Evolutionary conservation across 1,284 basidiomycete genomes (phyloP), one percentile per base, ranked within the genome.

Genomic region (Ganoderma lucidum): DNA sequence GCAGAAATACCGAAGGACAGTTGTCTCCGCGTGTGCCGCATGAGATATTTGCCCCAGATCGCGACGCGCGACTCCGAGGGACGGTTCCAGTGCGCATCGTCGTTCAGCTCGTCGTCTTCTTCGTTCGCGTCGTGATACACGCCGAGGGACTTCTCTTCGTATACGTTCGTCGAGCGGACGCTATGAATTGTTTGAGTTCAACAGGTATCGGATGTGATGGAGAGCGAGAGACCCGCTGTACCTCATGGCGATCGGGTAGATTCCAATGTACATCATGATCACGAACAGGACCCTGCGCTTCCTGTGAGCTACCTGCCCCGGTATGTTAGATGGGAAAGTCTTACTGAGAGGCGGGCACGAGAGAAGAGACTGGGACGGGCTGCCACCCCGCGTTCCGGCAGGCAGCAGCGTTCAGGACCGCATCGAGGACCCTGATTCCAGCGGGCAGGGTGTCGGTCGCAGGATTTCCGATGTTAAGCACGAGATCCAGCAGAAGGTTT

Each of bases 161-260:
- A 99, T 0, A 99, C 97, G 80, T 99, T 99, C 28, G 97, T 98
- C n/a, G 94, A 90, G n/a, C 97, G 93, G 12, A 99, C 95, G 74
- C 92, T 93, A 64, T 17, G 0, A 35, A 19, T 12, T 30, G 5
- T 56, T 5, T 32, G 3, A 10, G 55, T 56, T n/a, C 8, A 39
- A 3, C 6, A 5, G 19, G 1, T 61, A n/a, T 17, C 12, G 17
- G n/a, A 30, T 15, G n/a, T 1, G n/a, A 23, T 28, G 23, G 23
- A n/a, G 28, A 53, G 23, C 23, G 0, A 9, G n/a, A 19, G 23
- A 42, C 2, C n/a, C 12, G 73, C 79, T 17, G n/a, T 64, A 88
- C 88, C 90, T 91, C 87, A 92, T 85, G 2, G 90, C 90, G 75
- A 92, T 90, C 6, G 92, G 93, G 79, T 93, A 93, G 66, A 91